These are phyloP conservation scores for Amyloporia xantha DNA, from an alignment of 768 basidiomycete species.

Conservation along the genomic window DNA sequence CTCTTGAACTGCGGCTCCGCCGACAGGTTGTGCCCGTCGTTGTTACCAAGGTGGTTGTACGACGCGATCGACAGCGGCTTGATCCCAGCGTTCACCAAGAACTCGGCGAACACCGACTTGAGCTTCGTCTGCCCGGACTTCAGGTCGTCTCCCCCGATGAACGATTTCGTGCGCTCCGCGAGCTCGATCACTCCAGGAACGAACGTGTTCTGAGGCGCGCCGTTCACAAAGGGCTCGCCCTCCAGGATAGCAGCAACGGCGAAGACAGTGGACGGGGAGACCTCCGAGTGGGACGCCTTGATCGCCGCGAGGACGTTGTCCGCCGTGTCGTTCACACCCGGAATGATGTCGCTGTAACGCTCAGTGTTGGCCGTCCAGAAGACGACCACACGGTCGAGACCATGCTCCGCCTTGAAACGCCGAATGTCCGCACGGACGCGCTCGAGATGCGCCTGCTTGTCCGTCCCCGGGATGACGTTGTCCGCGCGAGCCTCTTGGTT, in stretches of 20 bases:
- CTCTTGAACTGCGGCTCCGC: conserved; percentile 92
- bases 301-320: conserved; percentile 80
- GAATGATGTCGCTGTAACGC: conserved; percentile 91
- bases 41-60: conserved; percentile 99
- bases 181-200: conserved; percentile 93
- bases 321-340: conserved; percentile 93
- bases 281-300: conserved; percentile 79
- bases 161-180: conserved; percentile 81
- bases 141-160: conserved; percentile 97
- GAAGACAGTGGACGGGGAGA: conserved; percentile 95
- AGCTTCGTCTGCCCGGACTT: conserved; percentile 98
- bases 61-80: conserved; percentile 95
- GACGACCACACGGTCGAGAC: conserved; percentile 82
- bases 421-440: conserved; percentile 91
- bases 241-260: conserved; percentile 95
- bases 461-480: conserved; percentile 76
- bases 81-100: conserved; percentile 97
- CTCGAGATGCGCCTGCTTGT: conserved; percentile 91
- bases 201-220: conserved; percentile 98
- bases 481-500: conserved; percentile 97
- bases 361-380: conserved; percentile 99
- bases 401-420: conserved; percentile 79
- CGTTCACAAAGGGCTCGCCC: conserved; percentile 92
- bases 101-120: conserved; percentile 95
- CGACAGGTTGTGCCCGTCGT: conserved; percentile 89